Evolutionary conservation across 441 rosid species (phyloP).

Genomic region (Rhodomyrtus psidioides): DNA sequence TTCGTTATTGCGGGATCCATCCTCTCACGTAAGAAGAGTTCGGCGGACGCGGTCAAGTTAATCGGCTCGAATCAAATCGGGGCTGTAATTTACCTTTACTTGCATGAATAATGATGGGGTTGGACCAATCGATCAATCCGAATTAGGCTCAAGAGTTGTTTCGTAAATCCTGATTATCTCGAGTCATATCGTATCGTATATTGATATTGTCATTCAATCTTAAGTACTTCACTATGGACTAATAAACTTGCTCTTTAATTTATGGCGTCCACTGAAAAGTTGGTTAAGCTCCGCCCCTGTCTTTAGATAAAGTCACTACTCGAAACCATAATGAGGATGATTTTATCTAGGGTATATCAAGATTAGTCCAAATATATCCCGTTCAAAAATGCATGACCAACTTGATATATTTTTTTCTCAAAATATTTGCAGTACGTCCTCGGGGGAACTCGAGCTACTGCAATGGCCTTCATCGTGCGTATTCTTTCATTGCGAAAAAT

Average conservation of each 20-base stretch:
- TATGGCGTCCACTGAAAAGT: not conserved
- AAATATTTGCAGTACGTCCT: not conserved
- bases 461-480: not conserved
- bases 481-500: not conserved
- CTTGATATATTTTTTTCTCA: not conserved
- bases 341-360: not conserved
- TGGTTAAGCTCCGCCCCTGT: not conserved
- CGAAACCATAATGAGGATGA: not conserved
- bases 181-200: not conserved
- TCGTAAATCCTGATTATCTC: not conserved
- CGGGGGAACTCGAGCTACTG: not conserved
- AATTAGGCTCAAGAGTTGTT: not conserved
- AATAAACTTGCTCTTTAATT: not conserved
- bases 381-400: not conserved
- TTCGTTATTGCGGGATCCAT: not conserved
- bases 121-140: not conserved
- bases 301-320: not conserved
- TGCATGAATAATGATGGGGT: not conserved
- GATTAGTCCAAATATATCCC: not conserved
- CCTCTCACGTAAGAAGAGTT: not conserved
- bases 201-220: not conserved
- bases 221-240: not conserved
- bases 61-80: not conserved
- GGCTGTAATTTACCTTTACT: not conserved
- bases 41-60: not conserved